A percentile compares a stretch with the other conserved stretches of the same genome.
Evolutionary conservation across 2,329 filamentous ascomycete genomes (phyloP).

Genomic region (Bipolaris victoriae): DNA sequence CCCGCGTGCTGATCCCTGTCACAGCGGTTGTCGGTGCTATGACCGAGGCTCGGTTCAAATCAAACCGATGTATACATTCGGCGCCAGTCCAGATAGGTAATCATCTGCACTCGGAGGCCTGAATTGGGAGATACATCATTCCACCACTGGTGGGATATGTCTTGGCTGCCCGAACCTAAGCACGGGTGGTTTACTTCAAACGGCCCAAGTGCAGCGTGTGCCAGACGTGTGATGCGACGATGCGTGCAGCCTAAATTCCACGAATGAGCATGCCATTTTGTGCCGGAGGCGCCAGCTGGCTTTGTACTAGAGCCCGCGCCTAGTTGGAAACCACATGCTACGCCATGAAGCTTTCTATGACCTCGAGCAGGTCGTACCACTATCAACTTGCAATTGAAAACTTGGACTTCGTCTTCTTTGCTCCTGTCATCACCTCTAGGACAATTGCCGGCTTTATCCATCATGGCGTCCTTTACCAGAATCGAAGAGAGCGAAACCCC

Average conservation of each 20-base stretch:
- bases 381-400: conserved; percentile 4
- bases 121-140: not conserved
- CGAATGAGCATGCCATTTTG: conserved; percentile 2
- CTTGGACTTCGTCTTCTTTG: not conserved
- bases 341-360: conserved; percentile 19
- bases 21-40: conserved; percentile 8
- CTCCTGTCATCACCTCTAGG: not conserved
- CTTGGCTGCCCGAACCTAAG: conserved; percentile 1
- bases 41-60: conserved; percentile 25
- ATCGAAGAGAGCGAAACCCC: conserved; percentile 66
- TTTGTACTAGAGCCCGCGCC: conserved; percentile 16
- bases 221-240: not conserved
- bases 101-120: not conserved
- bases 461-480: conserved; percentile 76
- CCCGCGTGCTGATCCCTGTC: conserved; percentile 12
- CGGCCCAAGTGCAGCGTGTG: conserved; percentile 2
- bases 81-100: conserved; percentile 11
- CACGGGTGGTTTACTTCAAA: conserved; percentile 8
- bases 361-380: conserved; percentile 14
- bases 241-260: conserved; percentile 7
- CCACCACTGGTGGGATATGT: conserved; percentile 15
- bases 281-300: conserved; percentile 6
- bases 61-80: conserved; percentile 12
- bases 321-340: conserved; percentile 7
- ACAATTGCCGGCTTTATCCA: not conserved